Conservation (phyloP, 805 yeast species). For the Yarrowia keelungensis region DNA sequence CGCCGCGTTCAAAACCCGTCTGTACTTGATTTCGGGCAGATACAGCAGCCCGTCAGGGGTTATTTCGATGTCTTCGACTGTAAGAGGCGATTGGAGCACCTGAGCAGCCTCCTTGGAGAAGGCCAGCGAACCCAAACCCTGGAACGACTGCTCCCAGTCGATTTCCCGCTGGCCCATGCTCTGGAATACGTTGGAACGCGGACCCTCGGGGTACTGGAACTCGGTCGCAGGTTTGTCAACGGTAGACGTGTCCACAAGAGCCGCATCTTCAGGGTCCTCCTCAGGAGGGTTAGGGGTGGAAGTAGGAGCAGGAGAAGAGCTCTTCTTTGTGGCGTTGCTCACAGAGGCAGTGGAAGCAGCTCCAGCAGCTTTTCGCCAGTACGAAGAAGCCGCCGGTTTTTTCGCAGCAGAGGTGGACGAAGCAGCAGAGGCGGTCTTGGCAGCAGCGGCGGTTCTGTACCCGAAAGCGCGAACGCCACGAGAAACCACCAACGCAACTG, state of each 20-base stretch:
- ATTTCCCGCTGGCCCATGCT: constrained; percentile 44
- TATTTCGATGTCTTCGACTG: constrained; percentile 80
- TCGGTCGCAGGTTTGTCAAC: neutral
- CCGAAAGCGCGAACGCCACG: constrained; percentile 7
- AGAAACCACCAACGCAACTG: neutral
- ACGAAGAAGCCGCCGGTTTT: constrained; percentile 9
- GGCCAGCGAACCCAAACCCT: constrained; percentile 82
- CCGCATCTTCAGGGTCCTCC: neutral
- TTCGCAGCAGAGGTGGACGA: constrained; percentile 1
- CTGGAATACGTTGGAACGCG: constrained; percentile 9
- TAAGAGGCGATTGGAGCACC: constrained; percentile 67
- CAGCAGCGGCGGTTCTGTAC: constrained; percentile 16
- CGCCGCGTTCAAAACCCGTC: constrained; percentile 85
- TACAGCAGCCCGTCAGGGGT: constrained; percentile 94
- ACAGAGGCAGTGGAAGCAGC: constrained; percentile 27
- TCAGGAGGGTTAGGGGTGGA: neutral
- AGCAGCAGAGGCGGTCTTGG: constrained; percentile 10
- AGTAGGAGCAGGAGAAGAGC: neutral
- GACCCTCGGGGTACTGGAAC: constrained; percentile 8
- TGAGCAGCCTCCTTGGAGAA: constrained; percentile 68
- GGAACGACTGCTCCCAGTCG: constrained; percentile 86
- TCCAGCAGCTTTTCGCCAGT: constrained; percentile 24
- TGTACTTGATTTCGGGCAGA: constrained; percentile 93
- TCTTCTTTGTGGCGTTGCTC: constrained; percentile 14
- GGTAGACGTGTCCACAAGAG: constrained; percentile 4